A percentile compares a stretch with the other conserved stretches of the same genome.
These are phyloP conservation scores for Hypoxylon sp. DNA, from an alignment of 2,329 filamentous ascomycete genomes.

Conservation along the genomic window DNA sequence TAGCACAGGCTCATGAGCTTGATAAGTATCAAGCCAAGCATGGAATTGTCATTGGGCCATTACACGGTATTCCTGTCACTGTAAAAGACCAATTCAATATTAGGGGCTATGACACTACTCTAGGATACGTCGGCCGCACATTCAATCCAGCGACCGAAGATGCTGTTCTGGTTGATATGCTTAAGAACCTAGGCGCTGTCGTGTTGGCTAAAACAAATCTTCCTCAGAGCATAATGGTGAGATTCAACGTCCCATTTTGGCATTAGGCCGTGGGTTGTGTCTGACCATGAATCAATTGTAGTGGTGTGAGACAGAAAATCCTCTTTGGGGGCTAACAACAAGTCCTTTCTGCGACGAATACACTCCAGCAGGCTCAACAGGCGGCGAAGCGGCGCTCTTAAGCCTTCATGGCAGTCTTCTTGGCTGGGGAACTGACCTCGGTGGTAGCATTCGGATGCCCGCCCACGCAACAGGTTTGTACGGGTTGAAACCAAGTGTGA, in stretches of 20 bases:
- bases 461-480: conserved; percentile 64
- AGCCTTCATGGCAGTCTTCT: conserved; percentile 55
- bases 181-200: conserved; percentile 66
- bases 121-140: conserved; percentile 70
- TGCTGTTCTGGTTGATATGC: conserved; percentile 64
- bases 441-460: conserved; percentile 66
- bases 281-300: conserved; percentile 44
- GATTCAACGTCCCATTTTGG: conserved; percentile 52
- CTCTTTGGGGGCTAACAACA: conserved; percentile 65
- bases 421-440: conserved; percentile 67
- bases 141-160: conserved; percentile 65
- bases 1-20: conserved; percentile 46
- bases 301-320: conserved; percentile 70
- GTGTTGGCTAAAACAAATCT: conserved; percentile 67
- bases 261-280: conserved; percentile 66
- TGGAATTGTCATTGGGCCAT: conserved; percentile 40
- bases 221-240: conserved; percentile 53
- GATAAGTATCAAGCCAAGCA: conserved; percentile 40
- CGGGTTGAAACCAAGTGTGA: conserved; percentile 64
- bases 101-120: conserved; percentile 69
- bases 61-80: conserved; percentile 51
- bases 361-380: conserved; percentile 61
- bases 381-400: conserved; percentile 51
- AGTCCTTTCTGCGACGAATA: conserved; percentile 61
- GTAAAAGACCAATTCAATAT: conserved; percentile 76